Percentiles rank a stretch among this genome's conserved stretches.
These are phyloP conservation scores for Vanrija sp. DNA, from an alignment of 1,284 basidiomycete species.

Conservation along the genomic window DNA sequence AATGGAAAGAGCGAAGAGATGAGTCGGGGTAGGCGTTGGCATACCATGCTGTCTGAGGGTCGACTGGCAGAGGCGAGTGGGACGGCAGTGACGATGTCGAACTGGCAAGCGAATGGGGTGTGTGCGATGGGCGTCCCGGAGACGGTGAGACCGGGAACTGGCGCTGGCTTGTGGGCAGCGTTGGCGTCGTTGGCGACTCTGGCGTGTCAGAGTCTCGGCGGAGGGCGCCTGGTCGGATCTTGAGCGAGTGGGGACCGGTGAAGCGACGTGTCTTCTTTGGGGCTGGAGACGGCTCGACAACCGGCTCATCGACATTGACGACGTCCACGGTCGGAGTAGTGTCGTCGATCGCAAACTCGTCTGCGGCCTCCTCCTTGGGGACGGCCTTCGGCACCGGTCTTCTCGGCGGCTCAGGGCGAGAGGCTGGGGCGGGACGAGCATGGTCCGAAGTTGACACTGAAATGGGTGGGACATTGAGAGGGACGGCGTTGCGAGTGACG, in stretches of 20 bases:
- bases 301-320: conserved; percentile 30
- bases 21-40: conserved; percentile 59
- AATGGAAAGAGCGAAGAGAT: conserved; percentile 86
- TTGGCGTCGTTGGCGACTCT: conserved; percentile 3
- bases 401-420: too few species aligned
- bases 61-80: conserved; percentile 11
- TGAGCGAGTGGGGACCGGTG: not conserved
- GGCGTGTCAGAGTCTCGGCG: not conserved
- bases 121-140: not conserved
- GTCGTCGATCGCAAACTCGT: not conserved
- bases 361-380: not conserved
- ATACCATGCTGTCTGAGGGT: conserved; percentile 57
- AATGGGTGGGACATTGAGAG: conserved; percentile 61
- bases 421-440: too few species aligned
- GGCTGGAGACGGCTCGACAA: not conserved
- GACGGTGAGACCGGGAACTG: conserved; percentile 1
- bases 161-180: not conserved
- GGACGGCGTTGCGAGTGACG: conserved; percentile 74
- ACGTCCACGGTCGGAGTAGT: conserved; percentile 24
- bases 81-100: conserved; percentile 1
- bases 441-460: not conserved
- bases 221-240: not conserved
- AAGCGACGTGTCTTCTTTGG: not conserved
- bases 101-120: not conserved
- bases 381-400: not conserved